These are phyloP conservation scores for Cyclocybe aegerita DNA, from an alignment of 768 basidiomycete species.

Conservation along the genomic window DNA sequence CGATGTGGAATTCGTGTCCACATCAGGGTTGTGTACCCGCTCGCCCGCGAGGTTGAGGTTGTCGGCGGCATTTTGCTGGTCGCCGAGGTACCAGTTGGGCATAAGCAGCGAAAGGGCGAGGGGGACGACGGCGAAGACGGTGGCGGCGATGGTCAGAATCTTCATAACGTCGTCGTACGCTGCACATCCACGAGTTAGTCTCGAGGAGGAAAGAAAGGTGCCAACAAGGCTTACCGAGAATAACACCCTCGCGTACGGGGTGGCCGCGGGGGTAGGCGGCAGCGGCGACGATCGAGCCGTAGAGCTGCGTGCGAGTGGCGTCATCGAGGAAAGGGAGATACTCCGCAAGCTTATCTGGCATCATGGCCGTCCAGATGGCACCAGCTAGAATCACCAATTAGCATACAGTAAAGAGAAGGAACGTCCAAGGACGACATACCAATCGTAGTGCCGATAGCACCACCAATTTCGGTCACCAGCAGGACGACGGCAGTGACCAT, in stretches of 20 bases:
- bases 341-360: slow-evolving; percentile 60
- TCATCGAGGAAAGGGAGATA: slow-evolving; percentile 52
- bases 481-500: slow-evolving; percentile 67
- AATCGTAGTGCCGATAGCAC: slow-evolving; percentile 61
- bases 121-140: slow-evolving; percentile 55
- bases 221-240: slow-evolving; percentile 40
- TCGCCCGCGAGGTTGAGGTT: slow-evolving; percentile 30
- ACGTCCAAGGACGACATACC: slow-evolving; percentile 32
- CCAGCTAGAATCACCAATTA: slow-evolving; percentile 38
- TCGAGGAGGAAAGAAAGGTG: slow-evolving; percentile 4
- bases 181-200: slow-evolving; percentile 11
- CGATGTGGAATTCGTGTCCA: too few relatives aligned
- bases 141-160: slow-evolving; percentile 53
- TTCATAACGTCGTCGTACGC: slow-evolving; percentile 60
- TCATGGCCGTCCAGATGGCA: slow-evolving; percentile 61
- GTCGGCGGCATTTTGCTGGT: slow-evolving; percentile 74
- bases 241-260: slow-evolving; percentile 65
- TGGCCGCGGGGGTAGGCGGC: slow-evolving; percentile 45
- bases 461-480: slow-evolving; percentile 70
- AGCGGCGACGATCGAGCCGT: slow-evolving; percentile 55
- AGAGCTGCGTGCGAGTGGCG: slow-evolving; percentile 44
- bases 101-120: slow-evolving; percentile 58
- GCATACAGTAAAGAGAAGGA: not conserved
- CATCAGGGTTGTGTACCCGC: slow-evolving; percentile 7
- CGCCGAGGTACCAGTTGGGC: slow-evolving; percentile 67